Percentiles rank a stretch among this genome's conserved stretches.
Conservation (phyloP, 768 basidiomycete species). For the Phanerochaete carnosa region DNA sequence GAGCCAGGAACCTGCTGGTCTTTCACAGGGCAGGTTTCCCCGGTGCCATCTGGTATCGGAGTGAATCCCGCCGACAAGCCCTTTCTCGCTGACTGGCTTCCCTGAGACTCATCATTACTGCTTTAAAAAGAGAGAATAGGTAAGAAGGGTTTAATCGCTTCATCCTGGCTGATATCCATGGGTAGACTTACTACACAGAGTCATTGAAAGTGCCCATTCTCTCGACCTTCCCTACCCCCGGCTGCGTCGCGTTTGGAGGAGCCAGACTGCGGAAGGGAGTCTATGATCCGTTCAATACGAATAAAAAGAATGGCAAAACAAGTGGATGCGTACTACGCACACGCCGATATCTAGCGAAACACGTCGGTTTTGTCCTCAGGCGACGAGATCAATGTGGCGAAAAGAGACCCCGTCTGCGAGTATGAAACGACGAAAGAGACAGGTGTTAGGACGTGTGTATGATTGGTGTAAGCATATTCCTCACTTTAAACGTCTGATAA, state of each 20-base stretch:
- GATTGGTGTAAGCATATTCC: too few species aligned
- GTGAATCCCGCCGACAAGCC: not conserved
- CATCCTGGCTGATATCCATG: too few species aligned
- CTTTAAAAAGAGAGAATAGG: not conserved
- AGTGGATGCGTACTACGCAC: not conserved
- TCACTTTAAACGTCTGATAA: not conserved
- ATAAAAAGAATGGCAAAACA: not conserved
- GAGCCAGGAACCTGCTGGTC: not conserved
- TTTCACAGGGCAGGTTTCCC: not conserved
- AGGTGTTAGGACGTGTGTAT: too few species aligned
- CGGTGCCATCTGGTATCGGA: not conserved
- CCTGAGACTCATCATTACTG: constrained; percentile 21
- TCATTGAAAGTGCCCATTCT: constrained; percentile 8
- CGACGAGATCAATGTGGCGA: not conserved
- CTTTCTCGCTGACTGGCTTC: constrained; percentile 18
- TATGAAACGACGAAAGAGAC: not conserved
- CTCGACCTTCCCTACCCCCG: not conserved
- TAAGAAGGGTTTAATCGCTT: too few species aligned
- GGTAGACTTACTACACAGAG: constrained; percentile 8
- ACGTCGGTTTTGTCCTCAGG: not conserved
- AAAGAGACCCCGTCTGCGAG: not conserved
- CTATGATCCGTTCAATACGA: not conserved
- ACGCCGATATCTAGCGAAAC: not conserved
- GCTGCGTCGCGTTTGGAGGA: not conserved
- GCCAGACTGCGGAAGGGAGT: not conserved